Conservation (phyloP, 768 basidiomycete species). For the Tylopilus plumbeoviolaceoides region DNA sequence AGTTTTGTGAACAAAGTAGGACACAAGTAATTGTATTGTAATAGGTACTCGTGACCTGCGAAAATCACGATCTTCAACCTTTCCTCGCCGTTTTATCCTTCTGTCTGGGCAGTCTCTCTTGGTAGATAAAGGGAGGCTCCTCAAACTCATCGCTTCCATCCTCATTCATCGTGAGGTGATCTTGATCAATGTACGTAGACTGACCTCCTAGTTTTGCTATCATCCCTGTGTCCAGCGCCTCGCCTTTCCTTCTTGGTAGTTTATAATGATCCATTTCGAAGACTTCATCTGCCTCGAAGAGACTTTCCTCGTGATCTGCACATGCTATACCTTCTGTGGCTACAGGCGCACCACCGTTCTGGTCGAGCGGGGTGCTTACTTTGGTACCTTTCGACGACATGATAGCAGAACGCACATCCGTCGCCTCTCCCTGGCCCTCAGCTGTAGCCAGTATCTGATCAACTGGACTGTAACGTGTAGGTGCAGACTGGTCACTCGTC, state of each 20-base stretch:
- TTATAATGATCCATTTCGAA: neutral
- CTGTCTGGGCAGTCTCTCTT: conserved; percentile 5
- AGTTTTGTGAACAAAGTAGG: no score
- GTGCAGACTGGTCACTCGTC: neutral
- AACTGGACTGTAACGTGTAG: no score
- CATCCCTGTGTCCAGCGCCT: neutral
- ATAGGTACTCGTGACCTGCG: no score
- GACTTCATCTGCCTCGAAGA: no score
- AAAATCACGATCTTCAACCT: no score
- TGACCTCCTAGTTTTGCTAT: neutral
- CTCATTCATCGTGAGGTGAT: neutral
- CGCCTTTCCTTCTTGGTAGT: neutral
- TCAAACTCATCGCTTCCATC: neutral
- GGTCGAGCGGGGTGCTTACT: neutral
- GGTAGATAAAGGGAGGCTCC: neutral
- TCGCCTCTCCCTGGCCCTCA: neutral
- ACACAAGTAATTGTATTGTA: no score
- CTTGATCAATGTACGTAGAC: neutral
- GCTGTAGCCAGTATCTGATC: neutral
- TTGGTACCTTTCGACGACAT: neutral
- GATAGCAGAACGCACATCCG: no score
- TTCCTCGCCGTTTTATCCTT: neutral
- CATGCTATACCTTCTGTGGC: neutral
- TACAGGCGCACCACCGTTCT: neutral
- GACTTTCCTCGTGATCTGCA: neutral